phyloP scores from a whole-genome alignment of 1,139 yeast genomes.

The Suhomyces kunorum region DNA sequence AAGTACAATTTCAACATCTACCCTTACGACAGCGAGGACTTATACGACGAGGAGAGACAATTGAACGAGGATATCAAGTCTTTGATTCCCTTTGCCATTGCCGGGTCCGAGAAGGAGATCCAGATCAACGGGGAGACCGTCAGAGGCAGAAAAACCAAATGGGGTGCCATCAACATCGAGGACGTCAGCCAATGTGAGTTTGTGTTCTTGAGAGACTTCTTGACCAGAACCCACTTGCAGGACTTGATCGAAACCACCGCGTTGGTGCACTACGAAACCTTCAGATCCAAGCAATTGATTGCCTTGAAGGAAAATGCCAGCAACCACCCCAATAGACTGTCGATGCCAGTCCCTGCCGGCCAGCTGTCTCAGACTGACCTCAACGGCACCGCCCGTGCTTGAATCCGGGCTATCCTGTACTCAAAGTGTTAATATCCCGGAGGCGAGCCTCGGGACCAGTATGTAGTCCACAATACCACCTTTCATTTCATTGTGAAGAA shows the following conservation, averaged over 20 bases:
- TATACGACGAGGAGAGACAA: conserved; percentile 78
- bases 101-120: conserved; percentile 85
- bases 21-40: conserved; percentile 80
- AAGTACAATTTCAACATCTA: conserved; percentile 76
- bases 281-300: conserved; percentile 89
- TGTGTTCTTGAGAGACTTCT: conserved; percentile 86
- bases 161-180: conserved; percentile 93
- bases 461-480: not conserved
- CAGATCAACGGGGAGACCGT: conserved; percentile 74
- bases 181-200: conserved; percentile 95
- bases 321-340: conserved; percentile 39
- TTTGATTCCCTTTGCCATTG: conserved; percentile 88
- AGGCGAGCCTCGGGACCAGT: conserved; percentile 3
- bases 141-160: conserved; percentile 87
- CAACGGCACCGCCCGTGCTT: conserved; percentile 15
- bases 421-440: not conserved
- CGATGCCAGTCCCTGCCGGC: conserved; percentile 12
- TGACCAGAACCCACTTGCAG: conserved; percentile 93
- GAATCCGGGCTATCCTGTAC: not conserved
- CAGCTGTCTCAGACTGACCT: conserved; percentile 9
- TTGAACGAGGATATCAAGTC: conserved; percentile 75
- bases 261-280: conserved; percentile 84
- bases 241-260: conserved; percentile 94
- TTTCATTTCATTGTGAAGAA: not conserved
- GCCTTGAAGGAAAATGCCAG: conserved; percentile 88